Evolutionary conservation across 2,329 filamentous ascomycete species (phyloP).

Genomic region (Aspergillus intermedius): DNA sequence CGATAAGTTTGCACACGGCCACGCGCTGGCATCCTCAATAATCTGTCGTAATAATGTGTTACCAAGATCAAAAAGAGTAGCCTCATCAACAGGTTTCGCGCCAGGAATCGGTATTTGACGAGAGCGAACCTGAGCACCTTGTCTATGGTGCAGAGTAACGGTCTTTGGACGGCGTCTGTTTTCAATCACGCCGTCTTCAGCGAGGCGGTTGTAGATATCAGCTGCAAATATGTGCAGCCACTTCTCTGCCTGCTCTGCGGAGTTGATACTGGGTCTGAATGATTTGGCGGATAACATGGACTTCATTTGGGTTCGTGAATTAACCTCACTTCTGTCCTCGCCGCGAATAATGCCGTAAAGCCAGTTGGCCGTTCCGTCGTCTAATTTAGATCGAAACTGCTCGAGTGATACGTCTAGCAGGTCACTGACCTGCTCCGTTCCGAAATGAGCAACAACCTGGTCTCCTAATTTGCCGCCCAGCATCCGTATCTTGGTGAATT

Average conservation of each 20-base stretch:
- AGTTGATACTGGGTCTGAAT: slow-evolving; percentile 77
- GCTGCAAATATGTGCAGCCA: slow-evolving; percentile 90
- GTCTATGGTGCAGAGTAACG: slow-evolving; percentile 75
- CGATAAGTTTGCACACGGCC: slow-evolving; percentile 88
- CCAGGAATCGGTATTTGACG: slow-evolving; percentile 70
- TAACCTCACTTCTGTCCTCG: slow-evolving; percentile 81
- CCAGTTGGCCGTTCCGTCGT: slow-evolving; percentile 80
- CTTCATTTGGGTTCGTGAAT: slow-evolving; percentile 85
- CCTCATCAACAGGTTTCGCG: slow-evolving; percentile 66
- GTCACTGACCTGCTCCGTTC: slow-evolving; percentile 71
- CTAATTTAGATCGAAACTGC: slow-evolving; percentile 68
- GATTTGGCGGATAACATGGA: slow-evolving; percentile 97
- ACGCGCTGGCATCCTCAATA: slow-evolving; percentile 67
- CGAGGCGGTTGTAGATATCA: slow-evolving; percentile 81
- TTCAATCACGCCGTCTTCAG: slow-evolving; percentile 85
- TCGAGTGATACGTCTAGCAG: slow-evolving; percentile 66
- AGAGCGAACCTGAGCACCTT: slow-evolving; percentile 66
- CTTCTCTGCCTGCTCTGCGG: slow-evolving; percentile 66
- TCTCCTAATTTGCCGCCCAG: slow-evolving; percentile 93
- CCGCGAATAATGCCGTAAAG: slow-evolving; percentile 79
- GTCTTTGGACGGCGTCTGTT: slow-evolving; percentile 80
- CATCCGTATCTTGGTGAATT: slow-evolving; percentile 91
- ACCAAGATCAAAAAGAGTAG: slow-evolving; percentile 65
- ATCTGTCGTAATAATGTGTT: slow-evolving; percentile 72
- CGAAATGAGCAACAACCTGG: slow-evolving; percentile 72